Conservation (phyloP, 441 rosid species). For the Euphorbia schlechtendalii region DNA sequence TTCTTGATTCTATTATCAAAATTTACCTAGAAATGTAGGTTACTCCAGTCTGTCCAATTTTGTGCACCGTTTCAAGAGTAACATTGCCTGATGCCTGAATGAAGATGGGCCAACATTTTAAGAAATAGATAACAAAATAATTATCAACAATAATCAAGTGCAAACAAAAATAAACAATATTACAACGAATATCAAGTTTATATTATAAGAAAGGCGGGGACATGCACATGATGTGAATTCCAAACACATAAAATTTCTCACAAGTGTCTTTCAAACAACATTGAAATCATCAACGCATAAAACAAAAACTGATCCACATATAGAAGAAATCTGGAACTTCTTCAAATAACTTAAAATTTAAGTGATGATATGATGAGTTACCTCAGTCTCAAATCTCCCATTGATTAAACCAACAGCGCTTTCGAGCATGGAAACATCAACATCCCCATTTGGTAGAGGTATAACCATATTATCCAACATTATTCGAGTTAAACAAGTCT, state of each 20-base stretch:
- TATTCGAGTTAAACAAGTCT: constrained; percentile 64
- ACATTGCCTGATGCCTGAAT: constrained; percentile 90
- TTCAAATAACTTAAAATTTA: too few relatives aligned
- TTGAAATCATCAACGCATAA: not conserved
- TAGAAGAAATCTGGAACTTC: too few relatives aligned
- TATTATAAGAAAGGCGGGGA: not conserved
- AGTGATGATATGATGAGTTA: too few relatives aligned
- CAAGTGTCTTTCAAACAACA: not conserved
- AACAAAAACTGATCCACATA: too few relatives aligned
- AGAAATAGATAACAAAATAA: not conserved
- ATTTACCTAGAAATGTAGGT: constrained; percentile 78
- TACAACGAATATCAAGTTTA: too few relatives aligned
- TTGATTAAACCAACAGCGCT: constrained; percentile 63
- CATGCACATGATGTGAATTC: not conserved
- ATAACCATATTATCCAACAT: constrained; percentile 96
- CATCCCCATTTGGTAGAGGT: constrained; percentile 73
- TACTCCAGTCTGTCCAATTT: constrained; percentile 91
- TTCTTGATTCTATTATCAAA: not conserved
- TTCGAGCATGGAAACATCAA: constrained; percentile 79
- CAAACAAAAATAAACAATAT: too few relatives aligned
- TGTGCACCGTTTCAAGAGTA: constrained; percentile 78
- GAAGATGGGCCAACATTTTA: constrained; percentile 11
- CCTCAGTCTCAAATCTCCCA: constrained; percentile 83
- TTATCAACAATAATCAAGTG: too few relatives aligned
- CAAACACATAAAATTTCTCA: constrained; percentile 1